Percentiles rank a stretch among this genome's conserved stretches.
Evolutionary conservation across 805 yeast genomes (phyloP).

Genomic region (Gaillardinia entomophila): DNA sequence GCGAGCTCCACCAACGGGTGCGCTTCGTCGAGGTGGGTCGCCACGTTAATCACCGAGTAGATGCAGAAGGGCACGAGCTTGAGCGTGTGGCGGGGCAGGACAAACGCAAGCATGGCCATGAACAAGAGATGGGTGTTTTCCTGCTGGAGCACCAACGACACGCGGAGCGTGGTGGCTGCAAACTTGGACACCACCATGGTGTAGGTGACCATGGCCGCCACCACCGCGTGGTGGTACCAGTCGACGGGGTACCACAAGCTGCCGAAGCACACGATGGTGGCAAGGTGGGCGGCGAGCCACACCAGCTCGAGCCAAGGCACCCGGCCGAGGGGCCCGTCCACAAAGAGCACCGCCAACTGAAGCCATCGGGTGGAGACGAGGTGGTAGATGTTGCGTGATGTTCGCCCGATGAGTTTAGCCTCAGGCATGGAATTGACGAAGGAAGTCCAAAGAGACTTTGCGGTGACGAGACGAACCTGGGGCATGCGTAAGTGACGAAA

Average conservation of each 20-base stretch:
- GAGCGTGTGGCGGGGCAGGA: slow-evolving; percentile 10
- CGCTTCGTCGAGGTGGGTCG: slow-evolving; percentile 9
- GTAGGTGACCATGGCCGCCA: too few relatives aligned
- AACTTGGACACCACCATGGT: too few relatives aligned
- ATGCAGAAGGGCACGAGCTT: slow-evolving; percentile 21
- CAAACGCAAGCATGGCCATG: slow-evolving; percentile 13
- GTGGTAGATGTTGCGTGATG: too few relatives aligned
- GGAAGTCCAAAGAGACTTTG: too few relatives aligned
- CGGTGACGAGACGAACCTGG: too few relatives aligned
- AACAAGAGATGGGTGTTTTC: slow-evolving; percentile 24
- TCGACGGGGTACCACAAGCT: background rate
- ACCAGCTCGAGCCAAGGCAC: slow-evolving; percentile 1
- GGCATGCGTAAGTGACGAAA: too few relatives aligned
- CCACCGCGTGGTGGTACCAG: background rate
- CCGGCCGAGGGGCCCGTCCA: too few relatives aligned
- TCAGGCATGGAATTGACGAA: too few relatives aligned
- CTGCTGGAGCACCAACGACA: slow-evolving; percentile 17
- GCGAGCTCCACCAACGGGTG: slow-evolving; percentile 10
- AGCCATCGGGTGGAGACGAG: too few relatives aligned
- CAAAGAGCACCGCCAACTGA: too few relatives aligned
- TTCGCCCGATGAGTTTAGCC: too few relatives aligned
- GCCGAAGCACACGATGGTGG: slow-evolving; percentile 2
- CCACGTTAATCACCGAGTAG: slow-evolving; percentile 23
- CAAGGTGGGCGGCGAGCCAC: slow-evolving; percentile 4
- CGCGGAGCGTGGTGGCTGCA: slow-evolving; percentile 10